Conservation (phyloP, 805 yeast genomes). For the Hanseniaspora guilliermondii region DNA sequence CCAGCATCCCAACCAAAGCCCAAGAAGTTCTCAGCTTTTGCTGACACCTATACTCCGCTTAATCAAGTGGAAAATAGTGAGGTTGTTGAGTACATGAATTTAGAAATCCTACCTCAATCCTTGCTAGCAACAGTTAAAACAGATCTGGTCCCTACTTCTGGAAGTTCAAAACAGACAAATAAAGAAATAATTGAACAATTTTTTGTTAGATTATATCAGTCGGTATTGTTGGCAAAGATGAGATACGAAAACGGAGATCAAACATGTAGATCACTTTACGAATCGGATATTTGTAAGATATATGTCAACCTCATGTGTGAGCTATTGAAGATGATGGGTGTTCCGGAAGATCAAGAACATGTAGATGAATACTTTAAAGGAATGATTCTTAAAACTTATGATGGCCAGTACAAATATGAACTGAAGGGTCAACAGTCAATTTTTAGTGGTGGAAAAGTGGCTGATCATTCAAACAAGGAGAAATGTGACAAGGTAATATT, state of each 20-base stretch:
- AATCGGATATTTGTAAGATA: constrained; percentile 1
- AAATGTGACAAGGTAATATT: background rate
- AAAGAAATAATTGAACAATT: background rate
- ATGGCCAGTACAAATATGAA: background rate
- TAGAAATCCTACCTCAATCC: background rate
- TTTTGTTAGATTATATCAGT: background rate
- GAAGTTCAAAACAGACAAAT: background rate
- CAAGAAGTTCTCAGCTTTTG: constrained; percentile 11
- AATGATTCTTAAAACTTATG: background rate
- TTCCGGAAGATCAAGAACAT: background rate
- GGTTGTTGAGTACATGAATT: background rate
- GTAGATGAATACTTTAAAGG: constrained; percentile 1
- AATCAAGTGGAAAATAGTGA: background rate
- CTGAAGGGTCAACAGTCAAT: background rate
- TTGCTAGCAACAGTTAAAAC: background rate
- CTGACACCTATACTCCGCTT: constrained; percentile 11
- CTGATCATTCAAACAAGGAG: background rate
- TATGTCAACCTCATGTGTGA: constrained; percentile 4
- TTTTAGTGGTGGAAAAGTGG: background rate
- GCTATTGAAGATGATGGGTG: background rate
- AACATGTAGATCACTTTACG: background rate
- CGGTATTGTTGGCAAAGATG: background rate
- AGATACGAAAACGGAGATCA: constrained; percentile 1
- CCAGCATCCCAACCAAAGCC: background rate
- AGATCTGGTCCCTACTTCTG: background rate